Base-by-base conservation (phyloP, 202 grass and related monocot genomes). In the Setaria viridis region DNA sequence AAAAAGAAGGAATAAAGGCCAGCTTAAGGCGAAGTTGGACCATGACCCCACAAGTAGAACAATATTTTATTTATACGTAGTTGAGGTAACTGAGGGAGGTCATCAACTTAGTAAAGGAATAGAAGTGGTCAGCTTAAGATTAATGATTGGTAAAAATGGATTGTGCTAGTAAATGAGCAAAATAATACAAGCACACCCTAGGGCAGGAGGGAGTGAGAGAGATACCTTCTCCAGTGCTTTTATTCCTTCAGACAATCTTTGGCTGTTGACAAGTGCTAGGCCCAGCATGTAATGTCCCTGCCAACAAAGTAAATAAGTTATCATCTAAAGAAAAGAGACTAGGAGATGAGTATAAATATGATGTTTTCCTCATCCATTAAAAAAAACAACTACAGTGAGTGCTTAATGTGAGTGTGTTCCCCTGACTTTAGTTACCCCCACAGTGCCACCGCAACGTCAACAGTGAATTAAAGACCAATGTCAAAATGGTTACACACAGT, bases 221-320 rank as follows among this genome's bases (percentile, higher is more conserved):
- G 12, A 42, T 3, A 99, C 97, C 97, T 96, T 99, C 80, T 99
- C 91, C 59, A 96, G 74, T 96, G 89, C 67, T 88, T 99, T 99
- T 68, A 96, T 96, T 88, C 91, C 97, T 82, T 91, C 87, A 67
- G 82, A 34, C 74, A 92, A 90, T 62, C 94, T 86, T 81, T 99
- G 80, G 64, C 75, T 91, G 62, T 90, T 91, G 56, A 99, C 85
- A 80, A 96, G 85, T 81, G 97, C 90, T 88, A 92, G 92, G 33
- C 92, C 88, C 29, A 99, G 85, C 97, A 99, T 96, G 82, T 96
- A 99, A 86, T 99, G 90, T 21, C 90, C 93, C 97, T 99, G 47
- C 30, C 54, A 82, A 87, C 14, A 69, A 56, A 80, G 13, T 68
- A 53, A 72, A 78, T 11, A 73, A 74, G 25, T 49, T 89, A 50